Percentiles rank a stretch among this genome's conserved stretches.
phyloP scores from a whole-genome alignment of 768 basidiomycete species.

The Mycena galericulata region DNA sequence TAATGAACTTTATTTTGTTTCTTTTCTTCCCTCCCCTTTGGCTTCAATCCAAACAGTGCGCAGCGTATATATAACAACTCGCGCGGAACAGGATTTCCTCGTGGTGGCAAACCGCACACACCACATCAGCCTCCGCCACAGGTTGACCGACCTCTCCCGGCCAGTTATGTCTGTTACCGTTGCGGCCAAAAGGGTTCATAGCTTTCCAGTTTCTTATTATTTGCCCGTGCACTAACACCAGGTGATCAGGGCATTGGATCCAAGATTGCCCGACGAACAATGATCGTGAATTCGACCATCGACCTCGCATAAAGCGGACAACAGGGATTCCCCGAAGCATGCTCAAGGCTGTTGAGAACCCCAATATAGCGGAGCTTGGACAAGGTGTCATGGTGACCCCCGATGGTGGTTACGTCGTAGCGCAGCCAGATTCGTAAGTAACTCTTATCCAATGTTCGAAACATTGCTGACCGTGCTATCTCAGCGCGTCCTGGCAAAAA shows the following conservation, averaged over 20 bases:
- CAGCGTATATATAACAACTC: conserved; percentile 74
- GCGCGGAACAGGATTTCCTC: conserved; percentile 72
- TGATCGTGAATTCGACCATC: conserved; percentile 93
- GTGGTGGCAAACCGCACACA: conserved; percentile 70
- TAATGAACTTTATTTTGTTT: conserved; percentile 74
- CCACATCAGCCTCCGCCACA: conserved; percentile 60
- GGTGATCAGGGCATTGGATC: conserved; percentile 92
- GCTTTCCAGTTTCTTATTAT: neutral
- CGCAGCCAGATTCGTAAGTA: conserved; percentile 94
- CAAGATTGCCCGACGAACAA: conserved; percentile 99
- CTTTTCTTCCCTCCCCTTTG: conserved; percentile 42
- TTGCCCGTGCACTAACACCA: conserved; percentile 25
- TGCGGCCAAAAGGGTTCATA: conserved; percentile 95
- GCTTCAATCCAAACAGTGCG: conserved; percentile 60
- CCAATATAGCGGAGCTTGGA: conserved; percentile 72
- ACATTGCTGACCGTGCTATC: neutral
- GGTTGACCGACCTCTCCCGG: conserved; percentile 84
- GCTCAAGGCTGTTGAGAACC: conserved; percentile 95
- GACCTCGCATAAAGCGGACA: conserved; percentile 96
- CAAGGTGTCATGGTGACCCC: conserved; percentile 98
- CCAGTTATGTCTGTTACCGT: conserved; percentile 98
- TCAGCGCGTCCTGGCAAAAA: conserved; percentile 94
- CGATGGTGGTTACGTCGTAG: conserved; percentile 97
- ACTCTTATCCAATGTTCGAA: neutral
- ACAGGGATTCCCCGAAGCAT: conserved; percentile 99